Evolutionary conservation across 1,139 yeast genomes (phyloP), one percentile per base, ranked within the genome.

Genomic region (Saccharomyces pastorianus): DNA sequence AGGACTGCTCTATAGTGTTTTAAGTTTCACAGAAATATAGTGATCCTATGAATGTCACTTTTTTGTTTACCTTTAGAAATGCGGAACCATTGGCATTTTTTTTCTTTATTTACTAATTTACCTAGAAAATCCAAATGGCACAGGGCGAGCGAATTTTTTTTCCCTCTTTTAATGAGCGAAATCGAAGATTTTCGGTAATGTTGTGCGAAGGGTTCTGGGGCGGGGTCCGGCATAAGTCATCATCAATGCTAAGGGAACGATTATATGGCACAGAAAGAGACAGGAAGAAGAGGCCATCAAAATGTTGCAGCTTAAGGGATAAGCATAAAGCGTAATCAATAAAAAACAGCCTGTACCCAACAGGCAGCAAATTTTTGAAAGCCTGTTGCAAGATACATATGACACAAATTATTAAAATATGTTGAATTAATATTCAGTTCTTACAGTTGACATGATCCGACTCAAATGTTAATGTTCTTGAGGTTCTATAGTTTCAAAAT

Each of bases 71-170:
- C 44, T 38, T 38, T 38, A 20, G 25, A 38, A 38, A 20, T 38
- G 44, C 44, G 44, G 44, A 38, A 17, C 3, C 44, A 38, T 17
- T 5, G 7, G 44, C 25, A 38, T 38, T 38, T 38, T 38, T 38
- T 38, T 38, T 20, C 44, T 38, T 38, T 38, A 38, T 38, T 38
- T 38, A 38, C 44, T 13, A 38, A 17, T 38, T 38, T 38, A 38
- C 44, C 44, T 17, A 38, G 25, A 20, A 38, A 38, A 38, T 17
- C 44, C 23, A 20, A 38, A 38, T 38, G 44, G 44, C 44, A 38
- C 44, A 38, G 44, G 44, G 44, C 44, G 44, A 38, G 44, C 44
- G 26, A 38, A 38, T 38, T 38, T 38, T 38, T 38, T 38, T 38
- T 26, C 42, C 42, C 20, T 26, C 20, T 38, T 38, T 20, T 23